These are phyloP conservation scores for Podospora pseudoanserina DNA, from an alignment of 495 filamentous ascomycete species.

Conservation along the genomic window DNA sequence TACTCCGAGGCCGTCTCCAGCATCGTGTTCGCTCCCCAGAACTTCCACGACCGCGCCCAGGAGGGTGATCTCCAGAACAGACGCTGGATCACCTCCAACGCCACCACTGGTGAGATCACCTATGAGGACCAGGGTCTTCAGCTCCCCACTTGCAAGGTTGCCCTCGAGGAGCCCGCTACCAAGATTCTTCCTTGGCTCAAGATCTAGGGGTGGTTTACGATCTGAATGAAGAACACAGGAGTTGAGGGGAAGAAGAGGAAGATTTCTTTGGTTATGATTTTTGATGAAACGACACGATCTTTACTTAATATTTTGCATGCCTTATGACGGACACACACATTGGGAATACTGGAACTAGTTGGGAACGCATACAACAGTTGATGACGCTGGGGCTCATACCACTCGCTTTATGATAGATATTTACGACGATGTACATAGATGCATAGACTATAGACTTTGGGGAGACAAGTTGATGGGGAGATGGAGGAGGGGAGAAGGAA, in stretches of 20 bases:
- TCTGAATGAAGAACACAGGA: background rate
- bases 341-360: too few relatives aligned
- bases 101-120: conserved; percentile 8
- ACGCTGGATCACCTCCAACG: conserved; percentile 16
- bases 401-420: too few relatives aligned
- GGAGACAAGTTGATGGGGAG: too few relatives aligned
- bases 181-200: conserved; percentile 13
- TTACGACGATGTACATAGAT: too few relatives aligned
- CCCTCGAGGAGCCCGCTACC: conserved; percentile 18
- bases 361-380: too few relatives aligned
- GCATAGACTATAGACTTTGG: too few relatives aligned
- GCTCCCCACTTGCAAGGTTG: conserved; percentile 16
- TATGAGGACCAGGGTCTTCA: conserved; percentile 22
- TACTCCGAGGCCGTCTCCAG: conserved; percentile 45
- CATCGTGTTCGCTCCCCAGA: conserved; percentile 47
- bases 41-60: conserved; percentile 33
- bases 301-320: too few relatives aligned
- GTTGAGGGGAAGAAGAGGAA: background rate
- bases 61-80: conserved; percentile 23
- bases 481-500: too few relatives aligned
- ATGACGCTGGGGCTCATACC: too few relatives aligned
- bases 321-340: too few relatives aligned
- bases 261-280: background rate
- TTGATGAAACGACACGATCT: background rate
- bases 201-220: background rate